A percentile compares a stretch with the other conserved stretches of the same genome.
Conservation (phyloP, 2,329 filamentous ascomycete species). For the Ramichloridium luteum region DNA sequence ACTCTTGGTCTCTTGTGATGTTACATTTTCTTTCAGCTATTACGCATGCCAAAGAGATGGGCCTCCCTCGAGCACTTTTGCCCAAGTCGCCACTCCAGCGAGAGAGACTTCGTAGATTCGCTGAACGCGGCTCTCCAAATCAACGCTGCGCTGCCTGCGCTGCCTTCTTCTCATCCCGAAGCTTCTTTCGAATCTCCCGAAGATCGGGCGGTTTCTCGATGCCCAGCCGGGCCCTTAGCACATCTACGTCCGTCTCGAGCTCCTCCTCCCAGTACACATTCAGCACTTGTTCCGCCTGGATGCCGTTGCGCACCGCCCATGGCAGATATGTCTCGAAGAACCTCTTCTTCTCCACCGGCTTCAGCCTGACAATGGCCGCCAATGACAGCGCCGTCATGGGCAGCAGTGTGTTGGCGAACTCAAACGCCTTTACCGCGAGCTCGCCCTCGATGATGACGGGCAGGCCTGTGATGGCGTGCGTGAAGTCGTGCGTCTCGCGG, state of each 20-base stretch:
- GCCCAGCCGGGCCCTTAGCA: slow-evolving; percentile 59
- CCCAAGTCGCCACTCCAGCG: background rate
- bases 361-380: slow-evolving; percentile 55
- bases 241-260: slow-evolving; percentile 69
- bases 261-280: slow-evolving; percentile 98
- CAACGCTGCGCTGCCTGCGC: slow-evolving; percentile 48
- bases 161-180: slow-evolving; percentile 55
- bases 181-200: slow-evolving; percentile 58
- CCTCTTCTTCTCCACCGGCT: slow-evolving; percentile 48
- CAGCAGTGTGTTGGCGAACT: slow-evolving; percentile 86
- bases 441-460: slow-evolving; percentile 92
- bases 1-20: no score
- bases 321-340: slow-evolving; percentile 71
- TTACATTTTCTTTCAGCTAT: no score
- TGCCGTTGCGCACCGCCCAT: slow-evolving; percentile 79
- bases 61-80: no score
- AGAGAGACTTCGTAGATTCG: background rate
- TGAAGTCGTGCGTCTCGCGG: slow-evolving; percentile 94
- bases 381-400: slow-evolving; percentile 90
- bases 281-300: slow-evolving; percentile 66
- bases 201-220: slow-evolving; percentile 85
- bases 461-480: slow-evolving; percentile 83
- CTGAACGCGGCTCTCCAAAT: slow-evolving; percentile 7
- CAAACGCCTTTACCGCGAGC: slow-evolving; percentile 93
- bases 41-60: no score